These are phyloP conservation scores for Westerdykella ornata DNA, from an alignment of 2,329 filamentous ascomycete genomes.

Conservation along the genomic window DNA sequence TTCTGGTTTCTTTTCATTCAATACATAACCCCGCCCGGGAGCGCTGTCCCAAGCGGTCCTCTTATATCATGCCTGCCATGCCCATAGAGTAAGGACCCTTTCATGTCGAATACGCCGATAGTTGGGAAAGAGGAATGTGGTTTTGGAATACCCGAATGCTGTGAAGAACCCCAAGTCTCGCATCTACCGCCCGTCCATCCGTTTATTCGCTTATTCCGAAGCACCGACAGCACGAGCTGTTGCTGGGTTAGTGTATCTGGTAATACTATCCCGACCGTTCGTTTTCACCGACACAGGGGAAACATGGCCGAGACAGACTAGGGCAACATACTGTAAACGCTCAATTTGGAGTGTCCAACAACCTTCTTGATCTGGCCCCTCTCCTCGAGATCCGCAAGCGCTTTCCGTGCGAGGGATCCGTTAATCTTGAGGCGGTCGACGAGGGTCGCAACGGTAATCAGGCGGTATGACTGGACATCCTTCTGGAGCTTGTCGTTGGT, in stretches of 20 bases:
- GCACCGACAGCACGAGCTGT: conserved; percentile 35
- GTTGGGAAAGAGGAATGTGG: conserved; percentile 30
- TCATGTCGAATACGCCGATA: conserved; percentile 31
- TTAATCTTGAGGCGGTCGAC: conserved; percentile 99
- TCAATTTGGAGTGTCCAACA: conserved; percentile 92
- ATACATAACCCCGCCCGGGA: conserved; percentile 20
- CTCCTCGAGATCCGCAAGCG: conserved; percentile 89
- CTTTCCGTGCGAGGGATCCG: conserved; percentile 87
- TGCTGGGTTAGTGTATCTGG: conserved; percentile 11
- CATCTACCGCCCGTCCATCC: conserved; percentile 17
- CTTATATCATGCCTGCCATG: conserved; percentile 29
- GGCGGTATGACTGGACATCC: conserved; percentile 99
- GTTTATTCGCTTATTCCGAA: conserved; percentile 27
- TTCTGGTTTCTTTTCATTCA: conserved; percentile 33
- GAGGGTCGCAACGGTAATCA: conserved; percentile 96
- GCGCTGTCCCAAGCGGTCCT: conserved; percentile 12
- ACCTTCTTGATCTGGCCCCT: conserved; percentile 98
- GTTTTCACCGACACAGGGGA: not conserved
- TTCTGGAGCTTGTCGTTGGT: conserved; percentile 98
- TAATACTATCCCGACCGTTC: not conserved
- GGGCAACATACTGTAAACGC: conserved; percentile 80
- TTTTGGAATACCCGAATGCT: conserved; percentile 12
- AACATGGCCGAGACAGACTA: not conserved
- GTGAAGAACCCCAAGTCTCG: conserved; percentile 21
- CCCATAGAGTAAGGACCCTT: conserved; percentile 26